These are phyloP conservation scores for Delonix regia DNA, from an alignment of 306 rosid species.

Conservation along the genomic window DNA sequence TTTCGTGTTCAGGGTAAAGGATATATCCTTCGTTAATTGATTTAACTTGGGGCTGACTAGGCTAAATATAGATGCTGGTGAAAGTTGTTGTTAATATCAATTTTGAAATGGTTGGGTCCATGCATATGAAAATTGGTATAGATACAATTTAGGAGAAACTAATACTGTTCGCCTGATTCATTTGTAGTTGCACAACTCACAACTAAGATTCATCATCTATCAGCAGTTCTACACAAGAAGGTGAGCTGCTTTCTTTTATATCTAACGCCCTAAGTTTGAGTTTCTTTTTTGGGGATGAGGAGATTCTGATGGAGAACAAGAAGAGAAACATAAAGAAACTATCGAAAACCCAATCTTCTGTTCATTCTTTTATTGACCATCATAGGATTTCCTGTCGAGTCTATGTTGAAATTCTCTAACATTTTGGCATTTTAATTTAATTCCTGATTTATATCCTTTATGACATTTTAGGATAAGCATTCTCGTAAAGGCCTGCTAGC, in stretches of 20 bases:
- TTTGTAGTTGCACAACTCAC: constrained; percentile 90
- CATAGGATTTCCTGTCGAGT: background rate
- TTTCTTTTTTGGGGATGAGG: background rate
- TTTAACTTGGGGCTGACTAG: constrained; percentile 5
- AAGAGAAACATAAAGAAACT: background rate
- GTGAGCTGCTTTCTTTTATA: constrained; percentile 44
- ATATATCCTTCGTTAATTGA: constrained; percentile 1
- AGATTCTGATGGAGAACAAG: constrained; percentile 1
- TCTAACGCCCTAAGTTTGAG: background rate
- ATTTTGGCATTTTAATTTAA: background rate
- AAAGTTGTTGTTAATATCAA: constrained; percentile 11
- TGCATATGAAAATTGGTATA: constrained; percentile 14
- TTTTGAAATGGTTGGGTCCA: background rate
- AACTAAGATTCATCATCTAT: constrained; percentile 83
- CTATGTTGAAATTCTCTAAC: background rate
- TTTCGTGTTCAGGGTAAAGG: constrained; percentile 87
- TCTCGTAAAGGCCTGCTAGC: constrained; percentile 82
- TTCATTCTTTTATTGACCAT: constrained; percentile 16
- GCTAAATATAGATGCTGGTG: constrained; percentile 15
- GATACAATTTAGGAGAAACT: constrained; percentile 24
- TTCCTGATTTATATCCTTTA: constrained; percentile 31
- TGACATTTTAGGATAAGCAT: constrained; percentile 77
- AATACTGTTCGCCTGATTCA: constrained; percentile 27
- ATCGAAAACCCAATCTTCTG: background rate
- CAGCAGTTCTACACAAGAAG: constrained; percentile 83